Conservation (phyloP, 2,329 filamentous ascomycete species). For the Waltergamsia citrina region DNA sequence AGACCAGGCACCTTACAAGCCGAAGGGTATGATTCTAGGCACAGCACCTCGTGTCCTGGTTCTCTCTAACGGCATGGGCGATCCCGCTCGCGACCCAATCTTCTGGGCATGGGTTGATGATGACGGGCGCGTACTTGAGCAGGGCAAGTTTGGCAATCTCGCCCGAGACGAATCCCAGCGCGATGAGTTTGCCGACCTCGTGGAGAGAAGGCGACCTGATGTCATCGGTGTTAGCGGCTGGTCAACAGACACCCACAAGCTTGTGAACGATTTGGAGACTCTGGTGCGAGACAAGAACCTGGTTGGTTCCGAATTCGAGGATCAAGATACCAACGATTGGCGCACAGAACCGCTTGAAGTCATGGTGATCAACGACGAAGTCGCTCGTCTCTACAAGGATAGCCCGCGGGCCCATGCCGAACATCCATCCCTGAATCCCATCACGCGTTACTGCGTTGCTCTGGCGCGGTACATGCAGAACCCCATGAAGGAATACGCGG, state of each 20-base stretch:
- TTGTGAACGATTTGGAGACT: slow-evolving; percentile 72
- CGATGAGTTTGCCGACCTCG: slow-evolving; percentile 66
- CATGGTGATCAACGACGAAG: slow-evolving; percentile 89
- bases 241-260: slow-evolving; percentile 74
- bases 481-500: slow-evolving; percentile 92
- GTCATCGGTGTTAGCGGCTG: slow-evolving; percentile 85
- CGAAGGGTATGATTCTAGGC: slow-evolving; percentile 82
- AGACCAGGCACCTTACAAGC: slow-evolving; percentile 93
- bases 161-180: slow-evolving; percentile 57
- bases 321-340: slow-evolving; percentile 66
- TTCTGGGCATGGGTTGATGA: slow-evolving; percentile 93
- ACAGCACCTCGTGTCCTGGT: slow-evolving; percentile 81
- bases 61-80: slow-evolving; percentile 76
- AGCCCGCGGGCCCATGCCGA: slow-evolving; percentile 71
- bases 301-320: slow-evolving; percentile 71
- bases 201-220: slow-evolving; percentile 75
- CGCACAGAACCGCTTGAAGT: slow-evolving; percentile 76
- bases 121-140: slow-evolving; percentile 79
- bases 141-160: slow-evolving; percentile 78
- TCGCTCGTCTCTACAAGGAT: slow-evolving; percentile 91
- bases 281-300: slow-evolving; percentile 72
- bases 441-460: slow-evolving; percentile 83
- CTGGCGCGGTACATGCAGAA: slow-evolving; percentile 90
- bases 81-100: slow-evolving; percentile 64
- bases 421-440: slow-evolving; percentile 67